Evolutionary conservation across 352 stramenopile species (phyloP), one percentile per base, ranked within the genome.

Genomic region (Pythium grandisporangium): DNA sequence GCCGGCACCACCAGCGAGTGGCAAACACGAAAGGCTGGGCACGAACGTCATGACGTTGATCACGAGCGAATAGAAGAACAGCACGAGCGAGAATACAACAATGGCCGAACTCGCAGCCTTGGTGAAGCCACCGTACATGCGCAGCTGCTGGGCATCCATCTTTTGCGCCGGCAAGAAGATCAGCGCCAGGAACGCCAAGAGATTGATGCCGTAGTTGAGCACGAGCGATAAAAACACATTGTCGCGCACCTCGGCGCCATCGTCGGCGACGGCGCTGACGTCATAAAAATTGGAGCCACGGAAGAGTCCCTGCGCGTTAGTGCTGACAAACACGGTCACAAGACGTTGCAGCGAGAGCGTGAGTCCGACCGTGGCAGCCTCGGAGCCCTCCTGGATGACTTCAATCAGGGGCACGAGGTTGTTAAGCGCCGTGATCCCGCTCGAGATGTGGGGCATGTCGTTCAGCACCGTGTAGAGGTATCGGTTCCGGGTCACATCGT

Each of bases 361-460:
- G 24, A 85, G 58, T 16, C 72, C 72, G 30, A 83, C 68, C 4
- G 76, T 63, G 1, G 69, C 64, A 11, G 69, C 72, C 30, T 85
- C 72, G 0, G 63, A 83, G 2, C 72, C 72, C 41, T 79, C 66
- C 46, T 85, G 63, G 21, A 75, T 66, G 46, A 85, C 83, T 39
- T 85, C 72, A 3, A 65, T 81, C 16, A 82, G 54, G 5, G 72
- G 69, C 21, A 83, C 66, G 42, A 83, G 62, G 26, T 56, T 63
- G 44, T 70, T 72, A 21, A 85, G 42, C 19, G 64, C 45, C 12
- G 55, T 63, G 33, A 85, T 80, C 17, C 69, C 72, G 21, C 79
- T 62, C 3, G 67, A 54, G 13, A 85, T 46, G 48, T 66, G 70
- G 2, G 66, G 62, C 22, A 85, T 36, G 1, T 58, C 59, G 43